Evolutionary conservation across 2,329 filamentous ascomycete genomes (phyloP).

Genomic region (Tolypocladium endophyticum): DNA sequence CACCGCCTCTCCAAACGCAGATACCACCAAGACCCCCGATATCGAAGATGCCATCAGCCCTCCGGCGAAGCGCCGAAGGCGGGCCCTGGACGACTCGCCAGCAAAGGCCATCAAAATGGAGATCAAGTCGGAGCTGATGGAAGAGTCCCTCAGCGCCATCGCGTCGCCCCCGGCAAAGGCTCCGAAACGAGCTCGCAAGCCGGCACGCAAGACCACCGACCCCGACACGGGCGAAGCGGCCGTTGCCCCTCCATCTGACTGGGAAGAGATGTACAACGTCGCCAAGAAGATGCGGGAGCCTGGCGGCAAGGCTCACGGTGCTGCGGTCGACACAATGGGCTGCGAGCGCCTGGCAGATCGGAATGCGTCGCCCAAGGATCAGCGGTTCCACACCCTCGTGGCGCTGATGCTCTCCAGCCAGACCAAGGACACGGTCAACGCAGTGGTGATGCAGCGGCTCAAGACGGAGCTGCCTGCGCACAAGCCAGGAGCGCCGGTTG

Average conservation of each 20-base stretch:
- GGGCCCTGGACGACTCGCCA: slow-evolving; percentile 9
- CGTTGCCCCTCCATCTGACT: slow-evolving; percentile 59
- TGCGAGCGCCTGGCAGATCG: slow-evolving; percentile 65
- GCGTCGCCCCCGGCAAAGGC: slow-evolving; percentile 14
- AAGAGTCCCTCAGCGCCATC: slow-evolving; percentile 13
- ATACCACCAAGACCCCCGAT: slow-evolving; percentile 21
- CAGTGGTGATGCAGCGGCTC: slow-evolving; percentile 68
- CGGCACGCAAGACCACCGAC: slow-evolving; percentile 33
- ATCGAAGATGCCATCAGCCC: slow-evolving; percentile 45
- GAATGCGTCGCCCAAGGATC: slow-evolving; percentile 38
- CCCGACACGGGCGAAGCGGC: slow-evolving; percentile 26
- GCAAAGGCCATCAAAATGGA: slow-evolving; percentile 28
- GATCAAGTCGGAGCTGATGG: slow-evolving; percentile 29
- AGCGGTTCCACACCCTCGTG: slow-evolving; percentile 77
- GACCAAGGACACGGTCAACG: slow-evolving; percentile 87
- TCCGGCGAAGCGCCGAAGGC: slow-evolving; percentile 18
- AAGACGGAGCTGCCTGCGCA: slow-evolving; percentile 59
- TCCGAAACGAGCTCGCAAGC: slow-evolving; percentile 29
- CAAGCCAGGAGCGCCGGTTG: slow-evolving; percentile 29
- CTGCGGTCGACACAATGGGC: slow-evolving; percentile 95
- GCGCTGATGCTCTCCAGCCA: slow-evolving; percentile 86
- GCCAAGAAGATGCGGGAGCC: slow-evolving; percentile 65
- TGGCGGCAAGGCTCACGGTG: slow-evolving; percentile 50
- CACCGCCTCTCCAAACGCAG: slow-evolving; percentile 10
- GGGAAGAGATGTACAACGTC: slow-evolving; percentile 70